A percentile compares a stretch with the other conserved stretches of the same genome.
Evolutionary conservation across 169 alveolate genomes (phyloP).

Genomic region (Plasmodium adleri): DNA sequence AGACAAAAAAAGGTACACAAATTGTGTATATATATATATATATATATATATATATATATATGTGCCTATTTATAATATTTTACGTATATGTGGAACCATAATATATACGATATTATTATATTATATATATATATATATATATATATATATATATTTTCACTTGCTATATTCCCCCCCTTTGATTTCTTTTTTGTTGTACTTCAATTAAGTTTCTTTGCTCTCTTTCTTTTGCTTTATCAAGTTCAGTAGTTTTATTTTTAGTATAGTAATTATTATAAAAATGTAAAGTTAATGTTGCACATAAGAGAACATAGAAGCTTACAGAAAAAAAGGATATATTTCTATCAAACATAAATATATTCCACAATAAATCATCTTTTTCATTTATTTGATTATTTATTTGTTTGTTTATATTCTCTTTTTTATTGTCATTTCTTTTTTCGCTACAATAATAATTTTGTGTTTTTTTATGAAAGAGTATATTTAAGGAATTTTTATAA

Average conservation of each 20-base stretch:
- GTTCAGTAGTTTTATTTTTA: background rate
- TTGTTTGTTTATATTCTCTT: conserved; percentile 10
- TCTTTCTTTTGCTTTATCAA: conserved; percentile 45
- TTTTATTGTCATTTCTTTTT: conserved; percentile 38
- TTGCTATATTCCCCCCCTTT: too few relatives aligned
- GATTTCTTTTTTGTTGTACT: conserved; percentile 56
- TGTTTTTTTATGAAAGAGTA: too few relatives aligned
- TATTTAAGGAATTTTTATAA: too few relatives aligned
- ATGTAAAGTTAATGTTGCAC: conserved; percentile 52
- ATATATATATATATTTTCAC: too few relatives aligned
- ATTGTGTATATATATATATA: too few relatives aligned
- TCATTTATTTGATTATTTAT: conserved; percentile 10
- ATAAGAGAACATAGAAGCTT: conserved; percentile 57
- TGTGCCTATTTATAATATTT: too few relatives aligned
- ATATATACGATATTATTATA: too few relatives aligned
- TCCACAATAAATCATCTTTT: conserved; percentile 6
- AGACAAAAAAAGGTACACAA: too few relatives aligned
- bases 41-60: too few relatives aligned
- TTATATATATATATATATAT: too few relatives aligned
- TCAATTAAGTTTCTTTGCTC: conserved; percentile 43
- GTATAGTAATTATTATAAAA: conserved; percentile 51
- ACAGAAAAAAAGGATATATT: conserved; percentile 61
- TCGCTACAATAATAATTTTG: too few relatives aligned
- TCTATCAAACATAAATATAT: conserved; percentile 48
- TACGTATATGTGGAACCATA: too few relatives aligned